Percentiles rank a stretch among this genome's conserved stretches.
Evolutionary conservation across 1,284 basidiomycete species (phyloP).

Genomic region (Fistulinella cinereoalba): DNA sequence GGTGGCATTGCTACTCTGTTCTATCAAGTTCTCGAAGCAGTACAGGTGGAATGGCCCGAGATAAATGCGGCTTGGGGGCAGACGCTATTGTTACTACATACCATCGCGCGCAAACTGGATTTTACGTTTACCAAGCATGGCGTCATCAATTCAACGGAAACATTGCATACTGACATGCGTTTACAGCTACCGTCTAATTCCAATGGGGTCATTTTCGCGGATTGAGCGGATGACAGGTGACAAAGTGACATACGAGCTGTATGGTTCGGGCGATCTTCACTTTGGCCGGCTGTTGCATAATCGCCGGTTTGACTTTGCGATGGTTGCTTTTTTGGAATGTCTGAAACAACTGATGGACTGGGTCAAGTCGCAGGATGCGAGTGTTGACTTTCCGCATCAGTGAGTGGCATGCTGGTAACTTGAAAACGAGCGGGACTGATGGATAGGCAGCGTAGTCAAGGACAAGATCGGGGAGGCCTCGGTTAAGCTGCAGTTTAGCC

Average conservation of each 20-base stretch:
- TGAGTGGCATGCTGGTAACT: constrained; percentile 39
- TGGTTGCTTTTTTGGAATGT: constrained; percentile 95
- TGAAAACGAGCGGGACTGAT: constrained; percentile 13
- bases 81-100: constrained; percentile 87
- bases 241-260: constrained; percentile 84
- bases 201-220: constrained; percentile 90
- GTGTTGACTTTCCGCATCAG: constrained; percentile 84
- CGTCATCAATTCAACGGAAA: constrained; percentile 5
- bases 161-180: constrained; percentile 12
- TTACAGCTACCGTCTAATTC: constrained; percentile 79
- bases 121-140: constrained; percentile 79
- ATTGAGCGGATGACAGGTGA: constrained; percentile 83
- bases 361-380: constrained; percentile 69
- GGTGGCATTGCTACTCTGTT: constrained; percentile 23
- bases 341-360: constrained; percentile 87
- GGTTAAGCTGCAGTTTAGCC: constrained; percentile 90
- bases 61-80: constrained; percentile 99
- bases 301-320: constrained; percentile 91
- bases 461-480: constrained; percentile 96
- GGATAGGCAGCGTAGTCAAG: constrained; percentile 68
- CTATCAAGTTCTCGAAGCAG: constrained; percentile 4
- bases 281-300: constrained; percentile 89
- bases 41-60: constrained; percentile 94
- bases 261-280: constrained; percentile 88
- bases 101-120: constrained; percentile 86